Evolutionary conservation across 805 yeast genomes (phyloP).

Genomic region (Grigorovia jiainica): DNA sequence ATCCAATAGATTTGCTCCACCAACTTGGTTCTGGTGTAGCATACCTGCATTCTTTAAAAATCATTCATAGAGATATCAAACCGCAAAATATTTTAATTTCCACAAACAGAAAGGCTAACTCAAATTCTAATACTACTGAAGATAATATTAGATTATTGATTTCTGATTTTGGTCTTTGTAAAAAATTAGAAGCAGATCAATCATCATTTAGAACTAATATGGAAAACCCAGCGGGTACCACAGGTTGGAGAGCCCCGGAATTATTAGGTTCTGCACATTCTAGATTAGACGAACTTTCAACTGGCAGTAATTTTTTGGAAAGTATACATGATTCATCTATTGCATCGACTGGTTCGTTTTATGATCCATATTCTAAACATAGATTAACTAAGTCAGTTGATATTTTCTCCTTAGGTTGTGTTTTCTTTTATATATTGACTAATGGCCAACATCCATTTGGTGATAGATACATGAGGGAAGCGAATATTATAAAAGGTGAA

Average conservation of each 20-base stretch:
- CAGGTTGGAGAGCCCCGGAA: constrained; percentile 99
- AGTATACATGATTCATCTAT: constrained; percentile 4
- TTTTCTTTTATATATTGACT: constrained; percentile 76
- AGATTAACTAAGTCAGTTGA: constrained; percentile 84
- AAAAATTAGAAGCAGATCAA: constrained; percentile 83
- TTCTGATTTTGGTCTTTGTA: constrained; percentile 94
- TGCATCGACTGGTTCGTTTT: constrained; percentile 15
- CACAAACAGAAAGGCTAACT: constrained; percentile 40
- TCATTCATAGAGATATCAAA: constrained; percentile 89
- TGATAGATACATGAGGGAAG: constrained; percentile 79
- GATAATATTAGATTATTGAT: constrained; percentile 62
- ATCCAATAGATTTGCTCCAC: constrained; percentile 42
- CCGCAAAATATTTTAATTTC: constrained; percentile 90
- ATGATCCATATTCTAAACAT: constrained; percentile 37
- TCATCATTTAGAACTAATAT: constrained; percentile 82
- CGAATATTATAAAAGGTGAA: constrained; percentile 67
- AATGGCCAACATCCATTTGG: constrained; percentile 93
- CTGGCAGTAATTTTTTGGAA: constrained; percentile 1
- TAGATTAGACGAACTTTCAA: constrained; percentile 1
- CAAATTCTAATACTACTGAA: constrained; percentile 2
- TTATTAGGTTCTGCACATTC: constrained; percentile 32
- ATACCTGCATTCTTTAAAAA: constrained; percentile 79
- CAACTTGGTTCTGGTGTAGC: constrained; percentile 81
- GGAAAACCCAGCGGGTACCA: constrained; percentile 89
- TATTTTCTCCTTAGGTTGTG: constrained; percentile 90